phyloP scores from a whole-genome alignment of 257 asterid genomes.

The Craterostigma plantagineum region DNA sequence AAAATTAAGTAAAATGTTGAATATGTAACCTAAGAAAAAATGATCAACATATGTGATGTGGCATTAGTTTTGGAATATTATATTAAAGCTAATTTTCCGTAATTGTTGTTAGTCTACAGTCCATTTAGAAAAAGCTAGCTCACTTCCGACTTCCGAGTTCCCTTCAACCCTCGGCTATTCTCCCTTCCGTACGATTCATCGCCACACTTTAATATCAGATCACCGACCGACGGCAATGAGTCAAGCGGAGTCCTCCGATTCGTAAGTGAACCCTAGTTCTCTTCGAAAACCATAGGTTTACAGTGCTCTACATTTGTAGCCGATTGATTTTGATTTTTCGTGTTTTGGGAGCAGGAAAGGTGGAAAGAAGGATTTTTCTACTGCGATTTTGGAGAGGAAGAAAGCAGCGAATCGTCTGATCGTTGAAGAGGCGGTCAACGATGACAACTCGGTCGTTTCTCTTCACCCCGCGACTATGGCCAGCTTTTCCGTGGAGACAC shows the following conservation, averaged over 20 bases:
- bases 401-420: conserved; percentile 58
- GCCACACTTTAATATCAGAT: no score
- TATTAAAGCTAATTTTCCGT: no score
- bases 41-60: no score
- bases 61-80: no score
- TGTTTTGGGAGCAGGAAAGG: conserved; percentile 24
- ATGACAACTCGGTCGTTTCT: conserved; percentile 65
- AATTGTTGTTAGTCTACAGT: no score
- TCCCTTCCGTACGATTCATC: no score
- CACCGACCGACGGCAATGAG: conserved; percentile 22
- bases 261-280: conserved; percentile 24
- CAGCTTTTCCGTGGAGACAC: conserved; percentile 72
- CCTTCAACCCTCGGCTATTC: no score
- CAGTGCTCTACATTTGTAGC: background rate
- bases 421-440: conserved; percentile 79
- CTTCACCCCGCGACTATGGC: conserved; percentile 62
- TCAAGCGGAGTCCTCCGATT: conserved; percentile 63
- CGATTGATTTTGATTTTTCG: conserved; percentile 2
- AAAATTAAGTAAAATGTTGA: no score
- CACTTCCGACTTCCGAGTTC: no score
- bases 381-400: conserved; percentile 74
- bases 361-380: conserved; percentile 54
- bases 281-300: background rate
- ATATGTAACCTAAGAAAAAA: no score
- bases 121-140: no score